phyloP scores from a whole-genome alignment of 495 filamentous ascomycete genomes.

The Jackrogersella minutella region DNA sequence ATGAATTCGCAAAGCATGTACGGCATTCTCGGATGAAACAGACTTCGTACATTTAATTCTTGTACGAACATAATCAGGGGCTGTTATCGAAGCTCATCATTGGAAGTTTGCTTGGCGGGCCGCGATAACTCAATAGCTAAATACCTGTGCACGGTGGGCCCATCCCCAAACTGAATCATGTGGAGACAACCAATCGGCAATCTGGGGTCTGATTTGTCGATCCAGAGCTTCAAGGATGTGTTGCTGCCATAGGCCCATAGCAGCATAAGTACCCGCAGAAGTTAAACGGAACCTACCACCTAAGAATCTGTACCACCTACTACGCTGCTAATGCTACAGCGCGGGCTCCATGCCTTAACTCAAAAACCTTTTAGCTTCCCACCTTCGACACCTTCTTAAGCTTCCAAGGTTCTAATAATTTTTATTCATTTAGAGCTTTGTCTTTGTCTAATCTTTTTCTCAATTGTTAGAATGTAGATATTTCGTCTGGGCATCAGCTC shows the following conservation, averaged over 20 bases:
- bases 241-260: constrained; percentile 5
- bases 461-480: constrained; percentile 32
- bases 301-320: too few relatives aligned
- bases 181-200: constrained; percentile 23
- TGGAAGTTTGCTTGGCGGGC: constrained; percentile 15
- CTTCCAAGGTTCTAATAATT: not conserved
- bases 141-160: not conserved
- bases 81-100: constrained; percentile 22
- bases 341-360: not conserved
- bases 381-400: constrained; percentile 1
- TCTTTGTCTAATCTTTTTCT: not conserved
- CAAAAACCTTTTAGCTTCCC: constrained; percentile 10
- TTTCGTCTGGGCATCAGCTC: constrained; percentile 12
- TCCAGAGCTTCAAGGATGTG: not conserved
- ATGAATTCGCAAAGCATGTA: constrained; percentile 9
- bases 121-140: constrained; percentile 7
- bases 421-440: not conserved
- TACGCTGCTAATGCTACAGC: not conserved
- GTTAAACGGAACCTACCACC: too few relatives aligned
- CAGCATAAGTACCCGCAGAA: too few relatives aligned
- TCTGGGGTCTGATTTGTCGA: constrained; percentile 26
- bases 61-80: constrained; percentile 31
- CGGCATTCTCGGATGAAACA: constrained; percentile 30
- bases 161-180: not conserved
- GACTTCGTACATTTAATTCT: too few relatives aligned